Base-by-base conservation (phyloP, 2,329 filamentous ascomycete genomes). In the Pyricularia sp. region DNA sequence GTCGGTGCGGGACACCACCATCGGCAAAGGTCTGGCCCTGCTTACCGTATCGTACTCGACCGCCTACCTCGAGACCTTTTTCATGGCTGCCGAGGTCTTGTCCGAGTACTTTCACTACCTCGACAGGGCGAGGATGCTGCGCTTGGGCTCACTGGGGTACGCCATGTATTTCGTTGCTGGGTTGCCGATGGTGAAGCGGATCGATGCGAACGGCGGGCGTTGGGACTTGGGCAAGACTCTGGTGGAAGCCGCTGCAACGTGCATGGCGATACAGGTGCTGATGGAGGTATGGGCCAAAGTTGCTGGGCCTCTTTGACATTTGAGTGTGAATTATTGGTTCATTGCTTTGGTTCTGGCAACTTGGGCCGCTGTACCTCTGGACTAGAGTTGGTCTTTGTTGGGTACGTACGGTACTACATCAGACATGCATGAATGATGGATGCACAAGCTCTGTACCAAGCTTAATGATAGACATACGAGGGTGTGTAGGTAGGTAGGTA, bases 81-180 rank as follows among this genome's bases (percentile, higher is more conserved):
- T 72, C 65, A 72, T 71, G 70, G 71, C 70, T 14, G 66, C 58
- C 33, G 64, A 68, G 10, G 20, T 68, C 25, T 42, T 71, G 28
- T 30, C 65, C n/a, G 69, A 70, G 20, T 69, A 69, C 63, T 72
- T 72, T 25, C 5, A 23, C 4, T 72, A 72, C 58, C 33, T 36
- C 10, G 64, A 70, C 23, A 42, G 69, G 23, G 26, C 28, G 3
- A 66, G 69, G 28, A 72, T 72, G 71, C 50, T 72, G 64, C 36
- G 31, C 14, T 9, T 71, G 25, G 71, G 71, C 11, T 72, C 71
- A 30, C 67, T 68, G 42, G 71, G 71, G 17, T 72, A 72, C 50
- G 71, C 71, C 12, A 42, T 55, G n/a, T 72, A 72, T 36, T 72
- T 72, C 61, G 23, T 71, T 23, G 69, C 69, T 25, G 71, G 71